A percentile compares a stretch with the other conserved stretches of the same genome.
Evolutionary conservation across 495 filamentous ascomycete species (phyloP).

Genomic region (Penicillium ochrochloron): DNA sequence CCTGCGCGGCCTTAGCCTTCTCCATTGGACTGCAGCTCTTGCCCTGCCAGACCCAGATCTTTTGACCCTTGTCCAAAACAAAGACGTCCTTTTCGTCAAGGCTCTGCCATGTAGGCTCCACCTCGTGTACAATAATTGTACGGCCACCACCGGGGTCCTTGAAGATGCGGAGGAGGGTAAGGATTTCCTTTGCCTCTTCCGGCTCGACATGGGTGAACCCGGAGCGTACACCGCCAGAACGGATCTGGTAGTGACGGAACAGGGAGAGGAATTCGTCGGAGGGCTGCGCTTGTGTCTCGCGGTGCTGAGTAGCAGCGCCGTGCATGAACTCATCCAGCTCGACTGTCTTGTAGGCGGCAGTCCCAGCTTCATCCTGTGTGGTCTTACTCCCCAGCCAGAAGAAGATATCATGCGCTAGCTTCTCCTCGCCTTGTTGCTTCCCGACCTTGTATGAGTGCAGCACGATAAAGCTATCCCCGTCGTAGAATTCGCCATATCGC

Average conservation of each 20-base stretch:
- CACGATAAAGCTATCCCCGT: conserved; percentile 67
- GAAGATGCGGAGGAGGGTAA: conserved; percentile 61
- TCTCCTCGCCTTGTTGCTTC: conserved; percentile 35
- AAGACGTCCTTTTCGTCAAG: conserved; percentile 67
- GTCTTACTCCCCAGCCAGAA: conserved; percentile 66
- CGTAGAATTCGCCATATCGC: conserved; percentile 59
- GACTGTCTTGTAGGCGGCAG: conserved; percentile 68
- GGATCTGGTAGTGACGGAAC: conserved; percentile 59
- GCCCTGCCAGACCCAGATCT: conserved; percentile 71
- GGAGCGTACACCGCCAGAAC: conserved; percentile 60
- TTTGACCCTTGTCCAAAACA: conserved; percentile 60
- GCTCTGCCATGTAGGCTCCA: conserved; percentile 62
- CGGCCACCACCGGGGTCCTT: conserved; percentile 52
- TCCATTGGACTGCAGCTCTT: conserved; percentile 66
- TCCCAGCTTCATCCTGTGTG: conserved; percentile 65
- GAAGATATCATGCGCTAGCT: conserved; percentile 60
- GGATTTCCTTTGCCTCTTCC: conserved; percentile 42
- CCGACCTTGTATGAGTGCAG: conserved; percentile 59
- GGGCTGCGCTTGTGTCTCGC: conserved; percentile 58
- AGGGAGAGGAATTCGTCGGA: conserved; percentile 60
- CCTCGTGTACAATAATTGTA: conserved; percentile 62
- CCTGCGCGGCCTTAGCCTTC: conserved; percentile 65
- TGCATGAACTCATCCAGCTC: conserved; percentile 67
- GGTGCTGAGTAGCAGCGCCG: conserved; percentile 61
- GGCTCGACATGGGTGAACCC: conserved; percentile 64